Conservation (phyloP, 345 rosid species). For the Eucalyptus marginata region DNA sequence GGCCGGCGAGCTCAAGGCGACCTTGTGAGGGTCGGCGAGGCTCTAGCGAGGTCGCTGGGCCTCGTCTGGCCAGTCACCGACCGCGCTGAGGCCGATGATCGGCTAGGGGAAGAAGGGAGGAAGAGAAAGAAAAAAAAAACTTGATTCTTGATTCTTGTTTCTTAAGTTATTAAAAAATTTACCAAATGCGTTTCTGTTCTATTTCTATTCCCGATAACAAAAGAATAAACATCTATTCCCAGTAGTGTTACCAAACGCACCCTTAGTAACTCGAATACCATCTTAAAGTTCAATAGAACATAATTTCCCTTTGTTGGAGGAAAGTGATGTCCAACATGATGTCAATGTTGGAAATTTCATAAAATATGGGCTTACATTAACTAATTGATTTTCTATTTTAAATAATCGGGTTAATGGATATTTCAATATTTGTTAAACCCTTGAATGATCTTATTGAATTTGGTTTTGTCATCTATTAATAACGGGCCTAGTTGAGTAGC, state of each 20-base stretch:
- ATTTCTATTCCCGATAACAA: fast-evolving
- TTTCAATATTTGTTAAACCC: fast-evolving
- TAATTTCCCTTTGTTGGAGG: neutral
- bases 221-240: fast-evolving
- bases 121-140: too few relatives aligned
- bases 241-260: fast-evolving
- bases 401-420: fast-evolving
- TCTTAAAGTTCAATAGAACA: neutral
- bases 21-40: fast-evolving
- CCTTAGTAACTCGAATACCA: neutral
- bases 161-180: too few relatives aligned
- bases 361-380: too few relatives aligned
- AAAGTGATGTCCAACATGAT: neutral
- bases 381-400: too few relatives aligned
- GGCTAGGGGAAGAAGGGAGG: too few relatives aligned
- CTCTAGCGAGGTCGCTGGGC: fast-evolving
- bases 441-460: too few relatives aligned
- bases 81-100: fast-evolving
- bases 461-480: fast-evolving
- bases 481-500: fast-evolving
- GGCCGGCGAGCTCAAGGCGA: fast-evolving
- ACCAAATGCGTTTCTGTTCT: fast-evolving
- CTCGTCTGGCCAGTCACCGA: fast-evolving
- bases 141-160: fast-evolving
- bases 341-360: too few relatives aligned